A percentile compares a stretch with the other conserved stretches of the same genome.
Conservation (phyloP, 345 rosid genomes). For the Melastoma malabathricum region DNA sequence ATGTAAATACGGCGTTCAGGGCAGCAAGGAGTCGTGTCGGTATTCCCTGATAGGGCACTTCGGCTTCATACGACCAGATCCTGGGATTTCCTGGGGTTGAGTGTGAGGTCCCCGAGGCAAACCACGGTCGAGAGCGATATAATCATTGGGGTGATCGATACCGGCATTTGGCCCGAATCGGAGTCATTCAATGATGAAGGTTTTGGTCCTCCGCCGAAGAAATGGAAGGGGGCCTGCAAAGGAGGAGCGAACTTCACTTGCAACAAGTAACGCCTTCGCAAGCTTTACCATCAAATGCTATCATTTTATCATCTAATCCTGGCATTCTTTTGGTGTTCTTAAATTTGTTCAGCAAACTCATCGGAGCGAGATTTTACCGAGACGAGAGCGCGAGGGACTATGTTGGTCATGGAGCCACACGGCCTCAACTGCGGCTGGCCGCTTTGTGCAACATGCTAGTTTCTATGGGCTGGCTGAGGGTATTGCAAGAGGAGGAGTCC, state of each 20-base stretch:
- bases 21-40: conserved; percentile 25
- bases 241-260: conserved; percentile 11
- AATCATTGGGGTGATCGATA: conserved; percentile 14
- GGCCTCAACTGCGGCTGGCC: conserved; percentile 20
- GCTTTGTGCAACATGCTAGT: conserved; percentile 10
- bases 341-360: conserved; percentile 7
- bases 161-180: conserved; percentile 10
- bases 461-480: conserved; percentile 17
- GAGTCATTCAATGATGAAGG: conserved; percentile 7
- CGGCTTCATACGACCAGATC: conserved; percentile 37
- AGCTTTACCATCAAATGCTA: conserved; percentile 40
- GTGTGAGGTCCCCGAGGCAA: conserved; percentile 1
- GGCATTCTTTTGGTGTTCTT: neutral
- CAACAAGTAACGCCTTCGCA: conserved; percentile 24
- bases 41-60: conserved; percentile 24
- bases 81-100: conserved; percentile 46
- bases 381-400: conserved; percentile 13
- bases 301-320: neutral
- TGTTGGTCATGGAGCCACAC: conserved; percentile 19
- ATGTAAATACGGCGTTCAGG: conserved; percentile 10
- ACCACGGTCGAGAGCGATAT: conserved; percentile 4
- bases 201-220: conserved; percentile 6
- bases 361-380: conserved; percentile 10
- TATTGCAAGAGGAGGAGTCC: conserved; percentile 23
- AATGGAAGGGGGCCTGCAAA: conserved; percentile 13